Evolutionary conservation across 306 rosid species (phyloP), one percentile per base, ranked within the genome.

Genomic region (Cercis canadensis): DNA sequence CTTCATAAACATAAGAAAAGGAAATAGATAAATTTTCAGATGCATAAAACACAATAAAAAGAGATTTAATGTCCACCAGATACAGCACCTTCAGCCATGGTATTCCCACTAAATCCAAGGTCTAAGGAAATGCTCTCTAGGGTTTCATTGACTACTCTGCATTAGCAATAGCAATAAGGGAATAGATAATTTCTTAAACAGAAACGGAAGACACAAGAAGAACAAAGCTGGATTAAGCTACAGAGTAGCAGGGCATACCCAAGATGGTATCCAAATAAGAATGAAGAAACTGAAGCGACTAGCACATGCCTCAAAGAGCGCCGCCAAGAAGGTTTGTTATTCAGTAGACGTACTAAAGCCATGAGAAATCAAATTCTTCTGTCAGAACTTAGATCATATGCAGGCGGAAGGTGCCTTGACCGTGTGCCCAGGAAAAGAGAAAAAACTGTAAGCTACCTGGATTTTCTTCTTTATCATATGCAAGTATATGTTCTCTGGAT

Each of bases 101-200:
- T 86, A 80, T 78, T 80, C 74, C 97, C 96, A 54, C 87, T 83
- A 75, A 91, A 91, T 49, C 86, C 83, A 17, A 91, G 97, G 75
- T 87, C 91, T 73, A 85, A 14, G 51, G 97, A 88, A 80, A 91
- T 87, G 82, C 91, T 87, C 75, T 91, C 96, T 50, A 88, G 85
- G 52, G 97, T 88, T 86, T 91, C 96, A 74, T 91, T 91, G 33
- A 91, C 89, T 79, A 91, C 97, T 59, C 92, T 88, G 85, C 83
- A 83, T 79, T 47, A 69, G 56, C 73, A 75, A 75, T 73, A 71
- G 16, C 52, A 52, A 62, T 11, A 75, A 72, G 55, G 51, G 65
- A 63, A 72, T 59, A 75, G 43, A 71, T 39, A 44, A 59, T 60
- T 75, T 44, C 69, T 19, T 16, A 4, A 29, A 32, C 18, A 41